Evolutionary conservation across 139 green algal species (phyloP).

Genomic region (Chlamydomonas eustigma): DNA sequence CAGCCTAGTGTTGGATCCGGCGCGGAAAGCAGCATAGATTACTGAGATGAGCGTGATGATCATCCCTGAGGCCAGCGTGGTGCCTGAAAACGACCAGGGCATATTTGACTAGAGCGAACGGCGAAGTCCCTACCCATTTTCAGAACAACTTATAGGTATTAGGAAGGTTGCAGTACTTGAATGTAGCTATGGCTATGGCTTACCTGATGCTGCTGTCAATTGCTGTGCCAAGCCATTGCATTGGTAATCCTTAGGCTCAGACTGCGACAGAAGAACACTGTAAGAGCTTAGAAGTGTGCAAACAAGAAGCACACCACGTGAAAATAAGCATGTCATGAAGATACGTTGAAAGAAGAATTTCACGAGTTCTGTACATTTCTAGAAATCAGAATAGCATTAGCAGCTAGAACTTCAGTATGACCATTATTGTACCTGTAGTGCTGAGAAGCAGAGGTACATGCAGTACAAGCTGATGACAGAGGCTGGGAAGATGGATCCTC

Average conservation of each 20-base stretch:
- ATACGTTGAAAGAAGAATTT: too few relatives aligned
- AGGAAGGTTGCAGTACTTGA: too few relatives aligned
- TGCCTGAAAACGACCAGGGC: constrained; percentile 36
- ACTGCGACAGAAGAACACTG: constrained; percentile 49
- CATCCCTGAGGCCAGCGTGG: constrained; percentile 78
- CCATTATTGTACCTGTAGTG: constrained; percentile 66
- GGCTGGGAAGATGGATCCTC: constrained; percentile 87
- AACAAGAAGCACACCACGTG: too few relatives aligned
- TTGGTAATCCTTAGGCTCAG: constrained; percentile 80
- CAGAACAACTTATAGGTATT: too few relatives aligned
- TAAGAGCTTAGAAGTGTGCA: too few relatives aligned
- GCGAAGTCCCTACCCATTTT: too few relatives aligned
- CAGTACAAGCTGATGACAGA: constrained; percentile 81
- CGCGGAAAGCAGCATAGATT: constrained; percentile 91
- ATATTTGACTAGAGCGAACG: constrained; percentile 13
- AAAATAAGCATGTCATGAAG: too few relatives aligned
- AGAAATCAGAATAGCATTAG: too few relatives aligned
- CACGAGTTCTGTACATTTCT: too few relatives aligned
- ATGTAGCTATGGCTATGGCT: too few relatives aligned
- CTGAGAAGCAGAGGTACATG: constrained; percentile 86
- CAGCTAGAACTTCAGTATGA: too few relatives aligned
- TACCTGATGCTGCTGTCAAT: constrained; percentile 7
- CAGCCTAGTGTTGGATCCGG: constrained; percentile 75
- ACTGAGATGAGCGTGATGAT: constrained; percentile 80
- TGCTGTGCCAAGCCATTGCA: constrained; percentile 86